Percentiles rank a stretch among this genome's conserved stretches.
Conservation (phyloP, 352 stramenopile species). For the Phytophthora parvispora region DNA sequence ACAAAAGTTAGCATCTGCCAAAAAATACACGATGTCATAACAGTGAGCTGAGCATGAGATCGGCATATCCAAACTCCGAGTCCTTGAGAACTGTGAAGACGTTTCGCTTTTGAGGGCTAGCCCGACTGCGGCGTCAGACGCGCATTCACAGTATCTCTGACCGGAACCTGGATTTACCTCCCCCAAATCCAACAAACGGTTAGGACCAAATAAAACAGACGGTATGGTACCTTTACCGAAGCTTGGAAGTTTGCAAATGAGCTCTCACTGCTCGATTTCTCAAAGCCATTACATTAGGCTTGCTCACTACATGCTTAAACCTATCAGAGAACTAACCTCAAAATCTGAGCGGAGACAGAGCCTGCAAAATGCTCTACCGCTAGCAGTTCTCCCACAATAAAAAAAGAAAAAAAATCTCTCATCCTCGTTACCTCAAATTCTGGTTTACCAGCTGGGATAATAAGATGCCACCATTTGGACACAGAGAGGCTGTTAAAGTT, state of each 20-base stretch:
- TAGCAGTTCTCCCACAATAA: not conserved
- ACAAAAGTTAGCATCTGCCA: not conserved
- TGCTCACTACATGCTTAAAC: not conserved
- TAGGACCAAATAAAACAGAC: not conserved
- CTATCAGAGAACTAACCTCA: not conserved
- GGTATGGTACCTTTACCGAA: not conserved
- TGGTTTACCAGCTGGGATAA: not conserved
- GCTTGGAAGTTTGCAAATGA: not conserved
- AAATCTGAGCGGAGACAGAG: not conserved
- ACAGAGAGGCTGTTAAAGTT: not conserved
- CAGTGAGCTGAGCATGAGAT: not conserved
- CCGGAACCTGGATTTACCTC: not conserved
- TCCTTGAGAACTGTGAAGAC: not conserved
- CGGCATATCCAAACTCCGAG: not conserved
- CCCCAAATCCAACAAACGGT: not conserved
- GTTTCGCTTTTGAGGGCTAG: not conserved
- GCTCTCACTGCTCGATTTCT: not conserved
- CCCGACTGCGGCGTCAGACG: constrained; percentile 2
- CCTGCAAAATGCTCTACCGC: not conserved
- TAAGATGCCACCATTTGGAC: not conserved
- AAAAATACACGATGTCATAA: not conserved
- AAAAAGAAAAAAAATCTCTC: too few species aligned
- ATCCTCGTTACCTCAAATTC: not conserved
- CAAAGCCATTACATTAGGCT: not conserved
- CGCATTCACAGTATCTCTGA: constrained; percentile 1